These are phyloP conservation scores for Teratosphaeria epicoccoides DNA, from an alignment of 2,329 filamentous ascomycete species.

Conservation along the genomic window DNA sequence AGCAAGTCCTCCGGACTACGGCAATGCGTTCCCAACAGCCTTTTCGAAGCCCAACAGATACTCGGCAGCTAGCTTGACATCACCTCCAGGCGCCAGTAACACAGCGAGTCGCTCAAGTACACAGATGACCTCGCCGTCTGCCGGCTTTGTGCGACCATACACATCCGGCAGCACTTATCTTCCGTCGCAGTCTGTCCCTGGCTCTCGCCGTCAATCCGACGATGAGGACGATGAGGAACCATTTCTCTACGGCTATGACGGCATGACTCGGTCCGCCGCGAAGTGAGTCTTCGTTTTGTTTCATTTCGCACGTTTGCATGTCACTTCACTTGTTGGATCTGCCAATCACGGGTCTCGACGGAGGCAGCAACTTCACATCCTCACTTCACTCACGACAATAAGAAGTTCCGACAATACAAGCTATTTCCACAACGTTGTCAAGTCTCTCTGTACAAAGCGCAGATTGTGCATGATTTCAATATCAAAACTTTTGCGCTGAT, in stretches of 20 bases:
- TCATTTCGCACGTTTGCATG: neutral
- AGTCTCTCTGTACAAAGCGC: slow-evolving; percentile 1
- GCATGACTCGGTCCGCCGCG: slow-evolving; percentile 61
- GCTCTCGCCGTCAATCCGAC: slow-evolving; percentile 75
- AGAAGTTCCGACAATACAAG: neutral
- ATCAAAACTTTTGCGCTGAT: neutral
- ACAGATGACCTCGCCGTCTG: slow-evolving; percentile 67
- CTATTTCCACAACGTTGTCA: neutral
- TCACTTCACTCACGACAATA: neutral
- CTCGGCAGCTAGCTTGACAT: slow-evolving; percentile 77
- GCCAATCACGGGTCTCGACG: neutral
- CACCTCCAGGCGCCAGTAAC: slow-evolving; percentile 53
- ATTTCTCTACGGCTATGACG: slow-evolving; percentile 43
- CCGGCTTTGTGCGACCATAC: slow-evolving; percentile 44
- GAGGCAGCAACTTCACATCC: neutral
- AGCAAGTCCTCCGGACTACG: slow-evolving; percentile 89
- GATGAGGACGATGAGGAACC: slow-evolving; percentile 77
- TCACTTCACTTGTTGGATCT: neutral
- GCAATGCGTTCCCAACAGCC: slow-evolving; percentile 60
- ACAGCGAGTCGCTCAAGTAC: slow-evolving; percentile 67
- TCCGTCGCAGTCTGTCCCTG: slow-evolving; percentile 76
- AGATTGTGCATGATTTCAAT: neutral
- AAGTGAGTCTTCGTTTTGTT: slow-evolving; percentile 52
- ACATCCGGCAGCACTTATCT: slow-evolving; percentile 48
- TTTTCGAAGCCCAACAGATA: slow-evolving; percentile 80